Conservation (phyloP, 345 rosid genomes). For the Eucalyptus cloeziana region DNA sequence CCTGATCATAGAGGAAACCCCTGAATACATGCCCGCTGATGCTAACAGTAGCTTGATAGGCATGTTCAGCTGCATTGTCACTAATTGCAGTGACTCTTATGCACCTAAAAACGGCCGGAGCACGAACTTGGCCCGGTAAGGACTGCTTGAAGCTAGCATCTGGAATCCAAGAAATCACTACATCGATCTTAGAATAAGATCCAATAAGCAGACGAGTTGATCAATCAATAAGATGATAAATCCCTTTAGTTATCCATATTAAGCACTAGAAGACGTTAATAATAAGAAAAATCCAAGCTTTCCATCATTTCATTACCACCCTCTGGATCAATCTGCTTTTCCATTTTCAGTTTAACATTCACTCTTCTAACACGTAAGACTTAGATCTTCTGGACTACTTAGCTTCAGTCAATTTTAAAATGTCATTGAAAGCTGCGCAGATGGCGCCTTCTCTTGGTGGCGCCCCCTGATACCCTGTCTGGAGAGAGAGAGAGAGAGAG, state of each 20-base stretch:
- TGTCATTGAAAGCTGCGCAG: not conserved
- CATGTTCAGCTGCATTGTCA: slow-evolving; percentile 21
- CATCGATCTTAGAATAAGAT: not conserved
- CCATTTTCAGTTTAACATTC: not conserved
- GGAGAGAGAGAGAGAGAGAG: not conserved
- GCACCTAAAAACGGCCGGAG: slow-evolving; percentile 32
- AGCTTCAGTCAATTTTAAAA: not conserved
- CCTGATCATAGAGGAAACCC: slow-evolving; percentile 54
- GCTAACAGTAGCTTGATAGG: slow-evolving; percentile 31
- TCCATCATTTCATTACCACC: not conserved
- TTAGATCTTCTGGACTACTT: not conserved
- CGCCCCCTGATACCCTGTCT: not conserved
- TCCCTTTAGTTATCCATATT: not conserved
- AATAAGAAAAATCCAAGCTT: not conserved
- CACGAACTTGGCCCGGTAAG: slow-evolving; percentile 23
- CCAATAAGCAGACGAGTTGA: not conserved
- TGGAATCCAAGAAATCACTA: not conserved
- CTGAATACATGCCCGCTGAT: slow-evolving; percentile 44
- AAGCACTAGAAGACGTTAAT: not conserved
- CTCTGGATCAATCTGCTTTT: not conserved
- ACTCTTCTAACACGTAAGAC: not conserved
- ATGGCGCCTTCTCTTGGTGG: not conserved
- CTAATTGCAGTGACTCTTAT: slow-evolving; percentile 22
- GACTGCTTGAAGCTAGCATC: slow-evolving; percentile 29
- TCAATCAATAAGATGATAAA: not conserved